phyloP scores from a whole-genome alignment of 306 rosid genomes.

The Inga oerstediana region DNA sequence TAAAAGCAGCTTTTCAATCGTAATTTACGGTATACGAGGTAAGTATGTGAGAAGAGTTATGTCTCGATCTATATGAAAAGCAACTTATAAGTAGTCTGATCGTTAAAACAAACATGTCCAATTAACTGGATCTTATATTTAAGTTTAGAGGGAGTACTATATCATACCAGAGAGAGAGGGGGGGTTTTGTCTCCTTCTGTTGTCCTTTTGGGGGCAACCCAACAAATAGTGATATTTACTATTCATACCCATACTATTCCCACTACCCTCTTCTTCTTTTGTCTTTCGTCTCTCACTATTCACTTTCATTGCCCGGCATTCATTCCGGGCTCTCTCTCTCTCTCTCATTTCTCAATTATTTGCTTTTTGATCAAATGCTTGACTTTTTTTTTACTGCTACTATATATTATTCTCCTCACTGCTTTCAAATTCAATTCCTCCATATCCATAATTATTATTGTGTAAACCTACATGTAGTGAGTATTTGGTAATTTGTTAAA shows the following conservation, averaged over 20 bases:
- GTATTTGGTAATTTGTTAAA: too few species aligned
- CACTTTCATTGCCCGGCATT: slow-evolving; percentile 69
- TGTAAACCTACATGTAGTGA: background rate
- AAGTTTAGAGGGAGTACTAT: too few species aligned
- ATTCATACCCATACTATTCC: background rate
- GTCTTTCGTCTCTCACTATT: slow-evolving; percentile 18
- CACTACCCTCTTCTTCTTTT: background rate
- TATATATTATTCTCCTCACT: background rate
- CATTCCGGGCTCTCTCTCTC: slow-evolving; percentile 51
- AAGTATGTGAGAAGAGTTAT: too few species aligned
- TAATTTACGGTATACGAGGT: too few species aligned
- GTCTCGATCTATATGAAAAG: too few species aligned
- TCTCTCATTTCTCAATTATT: background rate
- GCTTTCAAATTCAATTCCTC: background rate
- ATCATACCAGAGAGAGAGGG: background rate
- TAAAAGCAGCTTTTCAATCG: too few species aligned
- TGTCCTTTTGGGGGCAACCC: background rate
- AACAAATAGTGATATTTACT: slow-evolving; percentile 26
- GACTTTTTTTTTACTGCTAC: background rate
- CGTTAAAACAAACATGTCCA: too few species aligned
- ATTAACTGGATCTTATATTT: too few species aligned
- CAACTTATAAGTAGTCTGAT: too few species aligned
- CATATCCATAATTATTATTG: background rate
- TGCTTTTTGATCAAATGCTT: background rate
- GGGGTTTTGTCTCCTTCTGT: background rate